These are phyloP conservation scores for Cyclospora cayetanensis DNA, from an alignment of 169 alveolate species.

Conservation along the genomic window DNA sequence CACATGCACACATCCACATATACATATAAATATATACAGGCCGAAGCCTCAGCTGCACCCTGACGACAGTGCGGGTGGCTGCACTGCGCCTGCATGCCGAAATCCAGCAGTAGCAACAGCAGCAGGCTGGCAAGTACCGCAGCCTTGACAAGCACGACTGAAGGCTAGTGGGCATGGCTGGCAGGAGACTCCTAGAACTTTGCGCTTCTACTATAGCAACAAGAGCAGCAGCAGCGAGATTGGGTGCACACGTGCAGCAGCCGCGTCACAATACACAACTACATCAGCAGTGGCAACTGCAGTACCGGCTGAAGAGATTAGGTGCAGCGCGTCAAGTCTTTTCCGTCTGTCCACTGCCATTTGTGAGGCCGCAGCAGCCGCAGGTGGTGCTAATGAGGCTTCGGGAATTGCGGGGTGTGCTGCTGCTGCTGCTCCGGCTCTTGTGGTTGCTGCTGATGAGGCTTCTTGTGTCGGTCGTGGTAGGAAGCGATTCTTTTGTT, in stretches of 20 bases:
- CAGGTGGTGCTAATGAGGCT: background rate
- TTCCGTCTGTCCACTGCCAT: background rate
- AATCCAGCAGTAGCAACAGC: too few species aligned
- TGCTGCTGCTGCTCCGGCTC: conserved; percentile 12
- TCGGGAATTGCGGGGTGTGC: too few species aligned
- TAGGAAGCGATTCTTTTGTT: background rate
- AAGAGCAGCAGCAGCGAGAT: too few species aligned
- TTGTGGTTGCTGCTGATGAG: background rate
- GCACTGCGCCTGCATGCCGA: too few species aligned
- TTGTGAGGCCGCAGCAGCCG: background rate
- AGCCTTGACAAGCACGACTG: too few species aligned
- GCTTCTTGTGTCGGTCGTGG: background rate
- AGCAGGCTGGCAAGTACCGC: too few species aligned
- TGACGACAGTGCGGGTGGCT: background rate
- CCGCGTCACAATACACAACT: too few species aligned
- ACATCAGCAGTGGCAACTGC: background rate
- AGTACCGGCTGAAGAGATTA: background rate
- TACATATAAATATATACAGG: too few species aligned
- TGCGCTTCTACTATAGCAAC: too few species aligned
- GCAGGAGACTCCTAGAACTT: too few species aligned
- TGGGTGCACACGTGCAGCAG: background rate
- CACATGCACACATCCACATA: too few species aligned
- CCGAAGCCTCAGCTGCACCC: background rate
- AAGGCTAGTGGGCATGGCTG: too few species aligned
- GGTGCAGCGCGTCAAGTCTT: background rate